Conservation (phyloP, 768 basidiomycete species). For the Suillus clintonianus region DNA sequence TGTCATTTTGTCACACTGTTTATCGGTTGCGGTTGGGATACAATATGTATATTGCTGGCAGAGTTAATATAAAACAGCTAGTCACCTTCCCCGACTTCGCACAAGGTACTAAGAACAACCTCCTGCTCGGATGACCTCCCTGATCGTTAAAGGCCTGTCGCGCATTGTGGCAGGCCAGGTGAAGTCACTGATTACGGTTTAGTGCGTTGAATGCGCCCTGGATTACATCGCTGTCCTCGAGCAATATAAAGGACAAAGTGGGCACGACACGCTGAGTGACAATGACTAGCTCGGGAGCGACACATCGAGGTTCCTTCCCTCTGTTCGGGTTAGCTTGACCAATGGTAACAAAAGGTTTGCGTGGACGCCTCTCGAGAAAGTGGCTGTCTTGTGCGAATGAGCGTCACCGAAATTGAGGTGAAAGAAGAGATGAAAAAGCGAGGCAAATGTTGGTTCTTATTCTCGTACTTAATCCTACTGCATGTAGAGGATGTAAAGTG, state of each 20-base stretch:
- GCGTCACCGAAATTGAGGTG: background rate
- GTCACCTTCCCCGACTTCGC: background rate
- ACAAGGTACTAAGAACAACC: no score
- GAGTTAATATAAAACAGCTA: background rate
- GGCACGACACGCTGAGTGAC: background rate
- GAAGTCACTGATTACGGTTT: conserved; percentile 15
- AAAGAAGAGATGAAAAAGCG: conserved; percentile 1
- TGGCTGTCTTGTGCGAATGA: background rate
- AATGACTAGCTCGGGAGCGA: background rate
- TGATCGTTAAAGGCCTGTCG: conserved; percentile 7
- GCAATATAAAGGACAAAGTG: conserved; percentile 4
- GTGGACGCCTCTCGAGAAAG: conserved; percentile 13
- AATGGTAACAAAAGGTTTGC: background rate
- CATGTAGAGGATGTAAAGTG: no score
- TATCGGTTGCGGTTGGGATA: background rate
- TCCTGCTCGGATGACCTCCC: conserved; percentile 11
- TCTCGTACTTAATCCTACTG: no score
- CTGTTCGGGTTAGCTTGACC: background rate
- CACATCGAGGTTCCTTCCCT: background rate
- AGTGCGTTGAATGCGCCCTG: background rate
- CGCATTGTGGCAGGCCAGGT: conserved; percentile 37
- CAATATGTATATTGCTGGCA: background rate
- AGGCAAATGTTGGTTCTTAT: no score
- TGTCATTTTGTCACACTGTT: background rate
- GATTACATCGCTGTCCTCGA: background rate